Base-by-base conservation (phyloP, 2,329 filamentous ascomycete genomes). In the Leptographium radiaticola region DNA sequence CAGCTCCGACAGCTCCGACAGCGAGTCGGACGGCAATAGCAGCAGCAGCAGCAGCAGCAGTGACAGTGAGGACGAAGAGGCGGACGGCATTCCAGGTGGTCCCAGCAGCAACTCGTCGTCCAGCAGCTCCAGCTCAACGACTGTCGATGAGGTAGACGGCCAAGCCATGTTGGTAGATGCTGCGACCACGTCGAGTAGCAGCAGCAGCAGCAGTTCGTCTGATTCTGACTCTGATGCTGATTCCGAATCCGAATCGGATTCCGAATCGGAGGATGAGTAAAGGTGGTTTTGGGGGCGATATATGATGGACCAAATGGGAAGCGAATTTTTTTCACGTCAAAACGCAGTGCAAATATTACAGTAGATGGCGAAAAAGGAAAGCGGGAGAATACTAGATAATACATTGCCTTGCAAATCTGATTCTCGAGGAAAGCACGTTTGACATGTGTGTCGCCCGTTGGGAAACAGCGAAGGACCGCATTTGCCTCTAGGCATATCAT, bases 1-100 rank as follows among this genome's bases (percentile, higher is more conserved):
- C 65, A 68, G 66, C 46, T 67, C 64, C 6, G 67, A 53, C 33
- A 46, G 66, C 0, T 58, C 65, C 52, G 62, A 63, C 5, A 66
- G 64, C 1, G 65, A 62, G 44, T 64, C 62, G 56, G 59, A 55
- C 20, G 43, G 46, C 30, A 55, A 56, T 13, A 55, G 42, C 42
- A 44, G 42, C 40, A 42, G 40, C 40, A 42, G 51, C 51, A 57
- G 56, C 53, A 64, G 51, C 51, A 57, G 56, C 53, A 64, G 50
- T 36, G 48, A 46, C 11, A 58, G 66, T 54, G 61, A 65, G 40
- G 45, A 46, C 40, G 55, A 55, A 40, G 67, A 65, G 11, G 63
- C 61, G 2, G 64, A 64, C 8, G 61, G 10, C 18, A 12, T 10
- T 12, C 6, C n/a, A 11, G 18, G n/a, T 12, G 18, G 12, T 5